Percentiles rank a stretch among this genome's conserved stretches.
Conservation (phyloP, 495 filamentous ascomycete species). For the Pyrenula aspistea region DNA sequence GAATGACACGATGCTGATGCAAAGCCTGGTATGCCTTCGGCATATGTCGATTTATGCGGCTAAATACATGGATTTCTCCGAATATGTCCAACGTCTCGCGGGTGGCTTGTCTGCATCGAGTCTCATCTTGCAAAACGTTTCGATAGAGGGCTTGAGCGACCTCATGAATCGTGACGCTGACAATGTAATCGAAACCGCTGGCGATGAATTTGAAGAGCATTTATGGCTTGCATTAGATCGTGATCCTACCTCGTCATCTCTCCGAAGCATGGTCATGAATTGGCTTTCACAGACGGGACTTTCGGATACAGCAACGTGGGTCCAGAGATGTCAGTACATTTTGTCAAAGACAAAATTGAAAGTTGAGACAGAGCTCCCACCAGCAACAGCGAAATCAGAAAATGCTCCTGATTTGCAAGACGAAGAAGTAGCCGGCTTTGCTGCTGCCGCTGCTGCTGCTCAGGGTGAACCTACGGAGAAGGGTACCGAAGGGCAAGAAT, state of each 20-base stretch:
- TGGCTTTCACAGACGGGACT: conserved; percentile 86
- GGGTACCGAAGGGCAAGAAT: conserved; percentile 64
- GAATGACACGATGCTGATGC: conserved; percentile 56
- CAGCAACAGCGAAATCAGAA: conserved; percentile 31
- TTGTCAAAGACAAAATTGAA: conserved; percentile 73
- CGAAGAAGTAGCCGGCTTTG: conserved; percentile 94
- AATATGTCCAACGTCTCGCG: conserved; percentile 75
- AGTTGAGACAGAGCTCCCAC: conserved; percentile 31
- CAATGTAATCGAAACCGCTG: conserved; percentile 60
- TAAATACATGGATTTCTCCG: conserved; percentile 66
- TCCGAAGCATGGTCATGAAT: conserved; percentile 72
- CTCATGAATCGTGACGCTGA: conserved; percentile 86
- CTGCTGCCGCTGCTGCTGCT: conserved; percentile 50
- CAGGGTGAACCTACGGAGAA: conserved; percentile 48
- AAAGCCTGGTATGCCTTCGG: conserved; percentile 74
- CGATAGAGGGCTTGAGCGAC: conserved; percentile 81
- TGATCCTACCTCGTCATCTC: conserved; percentile 58
- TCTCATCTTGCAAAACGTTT: conserved; percentile 58
- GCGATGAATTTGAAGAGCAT: conserved; percentile 73
- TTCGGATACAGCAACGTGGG: conserved; percentile 66
- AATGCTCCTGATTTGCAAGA: conserved; percentile 68
- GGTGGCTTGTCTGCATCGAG: conserved; percentile 57
- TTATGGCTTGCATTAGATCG: conserved; percentile 81
- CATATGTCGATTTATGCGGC: conserved; percentile 90
- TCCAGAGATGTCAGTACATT: conserved; percentile 75